Evolutionary conservation across 495 filamentous ascomycete species (phyloP), one percentile per base, ranked within the genome.

Genomic region (Aspergillus indologenus): DNA sequence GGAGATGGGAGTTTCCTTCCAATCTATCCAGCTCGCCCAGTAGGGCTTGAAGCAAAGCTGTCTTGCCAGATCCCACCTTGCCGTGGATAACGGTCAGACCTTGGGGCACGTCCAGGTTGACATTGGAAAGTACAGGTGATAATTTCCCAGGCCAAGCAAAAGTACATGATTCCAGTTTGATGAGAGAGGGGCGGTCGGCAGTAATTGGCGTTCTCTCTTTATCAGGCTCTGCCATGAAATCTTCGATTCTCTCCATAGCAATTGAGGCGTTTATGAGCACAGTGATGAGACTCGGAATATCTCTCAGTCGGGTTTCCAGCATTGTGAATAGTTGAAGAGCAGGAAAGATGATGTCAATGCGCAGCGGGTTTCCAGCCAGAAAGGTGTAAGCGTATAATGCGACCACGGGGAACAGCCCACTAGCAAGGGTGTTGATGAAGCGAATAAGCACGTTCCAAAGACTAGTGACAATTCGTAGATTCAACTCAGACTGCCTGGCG

Each of bases 141-240:
- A 62, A 55, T 21, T 79, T 83, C 0, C 87, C 87, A 3, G 90
- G 90, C 90, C 90, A 95, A 1, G 85, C 82, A 68, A 92, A 92
- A 0, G 85, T 87, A 22, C 87, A 90, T 24, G 79, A 76, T 14
- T 80, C 68, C 45, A 94, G 67, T 42, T 75, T 66, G 21, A 91
- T 65, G 2, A 64, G 54, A 1, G 60, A 23, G 17, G 77, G 58
- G 34, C 61, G 72, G 57, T 62, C 61, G 47, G 59, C 62, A 18
- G 61, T 73, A 29, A 70, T 68, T 4, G 75, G 71, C 23, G 54
- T 52, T 22, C 73, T 71, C 44, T 83, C 82, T 67, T 90, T 92
- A 68, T 95, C 83, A 1, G 89, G 89, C 70, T 95, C 90, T 3
- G 75, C 67, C 90, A 95, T 92, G 72, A 92, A 95, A 19, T 82